Evolutionary conservation across 2,329 filamentous ascomycete species (phyloP), one percentile per base, ranked within the genome.

Genomic region (Epichloe sp.): DNA sequence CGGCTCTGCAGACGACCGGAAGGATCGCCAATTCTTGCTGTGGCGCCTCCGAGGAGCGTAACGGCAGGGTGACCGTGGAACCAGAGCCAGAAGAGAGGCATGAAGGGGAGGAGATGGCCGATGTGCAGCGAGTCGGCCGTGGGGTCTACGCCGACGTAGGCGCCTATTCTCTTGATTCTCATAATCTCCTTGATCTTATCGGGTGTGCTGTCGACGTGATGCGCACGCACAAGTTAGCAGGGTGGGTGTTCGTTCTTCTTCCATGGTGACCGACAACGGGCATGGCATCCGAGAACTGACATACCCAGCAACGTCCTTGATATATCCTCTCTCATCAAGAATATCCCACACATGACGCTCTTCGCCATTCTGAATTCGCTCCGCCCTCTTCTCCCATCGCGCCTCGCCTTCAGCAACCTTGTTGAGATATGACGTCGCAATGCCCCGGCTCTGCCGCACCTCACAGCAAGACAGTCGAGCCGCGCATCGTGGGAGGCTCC

Each of bases 41-140:
- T 94, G 14, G 85, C 82, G 58, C 85, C 83, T 45, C 86, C 86
- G 52, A 89, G 64, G 51, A 93, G 71, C 40, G 79, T 82, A 47
- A 86, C 71, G 26, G 83, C 75, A 35, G 78, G 72, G 63, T 84
- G 83, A 23, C 88, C 87, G 62, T 89, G 74, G 56, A 89, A 72
- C 68, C 88, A 88, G 72, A 90, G 78, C 84, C 86, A 91, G 69
- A 88, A 89, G 23, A 91, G 71, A 15, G 85, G 79, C 87, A 93
- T 93, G 50, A 91, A 73, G 21, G 88, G 85, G 14, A 93, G 72
- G 5, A 94, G 73, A 62, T 94, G 86, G 52, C 88, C 88, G 45
- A 93, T 73, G 60, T 94, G 88, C 53, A 93, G 71, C 2, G 87
- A 93, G 51, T 79, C 73, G 14, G 86, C 86, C 0, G 88, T 93